Percentiles rank a stretch among this genome's conserved stretches.
Evolutionary conservation across 768 basidiomycete genomes (phyloP).

Genomic region (Boletus pseudopeckii): DNA sequence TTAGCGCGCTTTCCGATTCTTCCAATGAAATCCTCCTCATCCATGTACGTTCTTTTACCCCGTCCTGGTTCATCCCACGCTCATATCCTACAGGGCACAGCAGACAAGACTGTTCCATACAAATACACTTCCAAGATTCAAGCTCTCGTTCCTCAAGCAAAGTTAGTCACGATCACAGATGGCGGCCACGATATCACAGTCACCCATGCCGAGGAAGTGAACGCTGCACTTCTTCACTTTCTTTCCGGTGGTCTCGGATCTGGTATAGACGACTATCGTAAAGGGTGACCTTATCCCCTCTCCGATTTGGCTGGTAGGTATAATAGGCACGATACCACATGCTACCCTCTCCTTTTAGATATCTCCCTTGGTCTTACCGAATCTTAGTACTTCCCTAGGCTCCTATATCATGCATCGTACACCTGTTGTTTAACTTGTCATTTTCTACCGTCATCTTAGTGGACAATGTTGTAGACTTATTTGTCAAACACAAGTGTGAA

Average conservation of each 20-base stretch:
- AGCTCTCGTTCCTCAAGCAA: constrained; percentile 27
- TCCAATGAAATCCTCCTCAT: constrained; percentile 56
- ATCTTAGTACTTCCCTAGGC: not conserved
- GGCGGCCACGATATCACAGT: constrained; percentile 33
- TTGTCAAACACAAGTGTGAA: not conserved
- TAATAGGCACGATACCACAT: constrained; percentile 4
- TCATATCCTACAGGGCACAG: constrained; percentile 27
- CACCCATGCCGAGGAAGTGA: constrained; percentile 33
- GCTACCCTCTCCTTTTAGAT: constrained; percentile 5
- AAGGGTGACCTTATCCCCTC: not conserved
- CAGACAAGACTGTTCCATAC: constrained; percentile 33
- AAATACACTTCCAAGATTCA: constrained; percentile 31
- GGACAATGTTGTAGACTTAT: constrained; percentile 12
- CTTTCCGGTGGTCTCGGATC: constrained; percentile 14
- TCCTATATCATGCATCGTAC: not conserved
- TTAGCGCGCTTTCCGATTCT: constrained; percentile 46
- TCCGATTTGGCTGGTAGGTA: not conserved
- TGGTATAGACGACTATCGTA: not conserved
- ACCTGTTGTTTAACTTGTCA: constrained; percentile 4
- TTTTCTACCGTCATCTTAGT: not conserved
- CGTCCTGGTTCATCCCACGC: not conserved
- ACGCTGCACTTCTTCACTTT: constrained; percentile 26
- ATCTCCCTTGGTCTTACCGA: not conserved
- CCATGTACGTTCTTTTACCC: constrained; percentile 43
- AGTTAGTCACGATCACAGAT: constrained; percentile 27